Conservation (phyloP, 2,329 filamentous ascomycete genomes). For the Aureobasidium sp. region DNA sequence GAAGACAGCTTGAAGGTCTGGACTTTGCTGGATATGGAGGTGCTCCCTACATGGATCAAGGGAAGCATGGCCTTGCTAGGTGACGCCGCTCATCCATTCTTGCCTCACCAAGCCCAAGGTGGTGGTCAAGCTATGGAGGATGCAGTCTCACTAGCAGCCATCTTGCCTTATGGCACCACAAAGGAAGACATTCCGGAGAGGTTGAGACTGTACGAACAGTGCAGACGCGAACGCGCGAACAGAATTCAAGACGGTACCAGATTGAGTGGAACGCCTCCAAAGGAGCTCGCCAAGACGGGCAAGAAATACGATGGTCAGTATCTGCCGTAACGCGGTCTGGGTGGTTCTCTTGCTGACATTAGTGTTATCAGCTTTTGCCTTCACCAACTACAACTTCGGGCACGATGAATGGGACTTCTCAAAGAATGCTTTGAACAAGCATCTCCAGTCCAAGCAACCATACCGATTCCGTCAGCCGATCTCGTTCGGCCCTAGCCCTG, state of each 20-base stretch:
- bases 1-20: slow-evolving; percentile 44
- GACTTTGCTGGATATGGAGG: slow-evolving; percentile 56
- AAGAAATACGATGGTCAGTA: slow-evolving; percentile 15
- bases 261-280: slow-evolving; percentile 43
- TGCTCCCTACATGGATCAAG: slow-evolving; percentile 49
- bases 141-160: slow-evolving; percentile 50
- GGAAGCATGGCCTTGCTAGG: slow-evolving; percentile 53
- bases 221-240: slow-evolving; percentile 51
- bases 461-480: slow-evolving; percentile 37
- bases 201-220: slow-evolving; percentile 51
- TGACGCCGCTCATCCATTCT: slow-evolving; percentile 62
- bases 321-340: too few species aligned
- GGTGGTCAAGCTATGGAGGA: slow-evolving; percentile 62
- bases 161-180: slow-evolving; percentile 45
- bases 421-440: slow-evolving; percentile 43
- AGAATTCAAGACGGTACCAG: slow-evolving; percentile 53
- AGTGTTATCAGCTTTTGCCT: slow-evolving; percentile 17
- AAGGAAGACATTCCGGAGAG: slow-evolving; percentile 46
- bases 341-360: background rate
- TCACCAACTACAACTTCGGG: slow-evolving; percentile 27
- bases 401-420: slow-evolving; percentile 52
- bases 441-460: slow-evolving; percentile 40
- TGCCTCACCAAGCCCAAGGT: slow-evolving; percentile 58
- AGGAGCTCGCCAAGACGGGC: slow-evolving; percentile 22
- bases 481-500: slow-evolving; percentile 34